A percentile compares a stretch with the other conserved stretches of the same genome.
These are phyloP conservation scores for Agastache rugosa DNA, from an alignment of 257 asterid species.

Conservation along the genomic window DNA sequence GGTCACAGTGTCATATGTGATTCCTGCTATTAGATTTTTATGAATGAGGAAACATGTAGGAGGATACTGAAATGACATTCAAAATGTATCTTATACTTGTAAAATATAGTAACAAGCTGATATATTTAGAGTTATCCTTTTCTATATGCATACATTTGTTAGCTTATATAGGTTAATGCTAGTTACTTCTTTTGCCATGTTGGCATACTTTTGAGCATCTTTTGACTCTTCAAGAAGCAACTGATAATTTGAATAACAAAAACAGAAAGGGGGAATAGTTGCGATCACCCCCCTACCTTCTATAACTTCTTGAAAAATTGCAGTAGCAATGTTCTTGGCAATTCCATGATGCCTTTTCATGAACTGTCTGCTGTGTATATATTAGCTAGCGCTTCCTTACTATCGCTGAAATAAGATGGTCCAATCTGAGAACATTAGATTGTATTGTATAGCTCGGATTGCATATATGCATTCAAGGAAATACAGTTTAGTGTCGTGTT, in stretches of 20 bases:
- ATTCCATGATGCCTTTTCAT: background rate
- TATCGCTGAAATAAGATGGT: background rate
- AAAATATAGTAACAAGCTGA: slow-evolving; percentile 14
- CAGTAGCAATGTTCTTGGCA: background rate
- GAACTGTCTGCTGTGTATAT: background rate
- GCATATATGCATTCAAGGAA: background rate
- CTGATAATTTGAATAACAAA: slow-evolving; percentile 24
- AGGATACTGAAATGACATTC: background rate
- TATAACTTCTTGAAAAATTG: background rate
- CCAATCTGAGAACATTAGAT: slow-evolving; percentile 4
- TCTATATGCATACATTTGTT: slow-evolving; percentile 13
- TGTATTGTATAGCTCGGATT: background rate
- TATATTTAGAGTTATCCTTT: slow-evolving; percentile 2
- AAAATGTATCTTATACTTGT: slow-evolving; percentile 7
- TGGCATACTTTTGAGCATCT: background rate
- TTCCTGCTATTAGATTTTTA: slow-evolving; percentile 21
- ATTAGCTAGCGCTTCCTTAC: slow-evolving; percentile 15
- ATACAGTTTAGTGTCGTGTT: background rate
- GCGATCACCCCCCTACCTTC: background rate
- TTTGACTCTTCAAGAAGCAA: background rate
- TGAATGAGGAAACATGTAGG: background rate
- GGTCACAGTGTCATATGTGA: slow-evolving; percentile 21
- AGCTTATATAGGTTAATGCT: slow-evolving; percentile 2
- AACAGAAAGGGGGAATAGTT: background rate
- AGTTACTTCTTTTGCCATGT: slow-evolving; percentile 10